Conservation (phyloP, 345 rosid genomes). For the Heritiera littoralis region DNA sequence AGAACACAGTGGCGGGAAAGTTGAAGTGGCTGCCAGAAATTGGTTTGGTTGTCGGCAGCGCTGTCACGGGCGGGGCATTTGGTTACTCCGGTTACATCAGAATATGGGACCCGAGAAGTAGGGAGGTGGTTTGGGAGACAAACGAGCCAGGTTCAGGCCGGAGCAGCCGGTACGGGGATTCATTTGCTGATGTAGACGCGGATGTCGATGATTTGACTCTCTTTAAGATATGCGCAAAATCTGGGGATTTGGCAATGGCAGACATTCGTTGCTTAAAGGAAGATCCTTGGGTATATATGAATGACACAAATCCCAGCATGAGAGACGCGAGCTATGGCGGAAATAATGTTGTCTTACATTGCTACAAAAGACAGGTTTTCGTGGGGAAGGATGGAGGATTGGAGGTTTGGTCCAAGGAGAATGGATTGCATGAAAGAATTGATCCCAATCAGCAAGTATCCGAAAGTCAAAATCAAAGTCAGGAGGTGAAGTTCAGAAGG, state of each 20-base stretch:
- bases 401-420: constrained; percentile 82
- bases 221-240: constrained; percentile 83
- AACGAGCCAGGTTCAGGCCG: constrained; percentile 93
- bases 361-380: constrained; percentile 73
- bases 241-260: constrained; percentile 87
- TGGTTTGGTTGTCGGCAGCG: constrained; percentile 50
- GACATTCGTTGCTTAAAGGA: constrained; percentile 73
- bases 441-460: neutral
- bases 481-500: constrained; percentile 45
- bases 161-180: constrained; percentile 83
- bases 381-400: constrained; percentile 71
- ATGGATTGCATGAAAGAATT: constrained; percentile 18
- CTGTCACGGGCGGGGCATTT: constrained; percentile 67
- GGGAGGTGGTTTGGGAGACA: constrained; percentile 75
- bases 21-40: constrained; percentile 65
- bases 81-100: constrained; percentile 86
- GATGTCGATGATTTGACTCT: constrained; percentile 53
- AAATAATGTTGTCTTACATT: constrained; percentile 52
- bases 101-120: constrained; percentile 80
- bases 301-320: constrained; percentile 60
- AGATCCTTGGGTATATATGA: constrained; percentile 83
- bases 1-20: constrained; percentile 61
- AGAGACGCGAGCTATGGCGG: constrained; percentile 30
- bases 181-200: constrained; percentile 76
- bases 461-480: constrained; percentile 3